Base-by-base conservation (phyloP, 2,329 filamentous ascomycete species). In the Falciphora oryzae region DNA sequence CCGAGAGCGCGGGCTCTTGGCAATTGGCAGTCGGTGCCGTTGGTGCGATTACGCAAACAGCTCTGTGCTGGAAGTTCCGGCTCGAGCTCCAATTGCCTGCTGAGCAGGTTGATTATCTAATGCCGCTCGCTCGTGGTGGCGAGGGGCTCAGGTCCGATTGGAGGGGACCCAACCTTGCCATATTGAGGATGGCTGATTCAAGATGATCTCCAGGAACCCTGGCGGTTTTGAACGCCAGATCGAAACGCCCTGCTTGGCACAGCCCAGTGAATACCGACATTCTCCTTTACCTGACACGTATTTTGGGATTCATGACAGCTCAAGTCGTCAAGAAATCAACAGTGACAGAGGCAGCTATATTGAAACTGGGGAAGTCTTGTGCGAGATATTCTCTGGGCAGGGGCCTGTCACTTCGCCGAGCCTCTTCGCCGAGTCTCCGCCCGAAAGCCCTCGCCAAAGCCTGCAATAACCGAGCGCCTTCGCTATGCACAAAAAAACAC, bases 401-500 rank as follows among this genome's bases (percentile, higher is more conserved):
- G 32, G 53, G 18, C 11, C 53, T 61, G 59, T 28, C 59, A n/a
- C n/a, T n/a, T 28, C 28, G 22, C 28, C 28, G 2, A 6, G n/a
- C 14, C 56, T 14, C 11, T n/a, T 28, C 28, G 22, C 28, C 28
- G 2, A 6, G n/a, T 6, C 56, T 14, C 11, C n/a, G 10, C 13
- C 29, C 57, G 22, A 10, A 28, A 28, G 16, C 18, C 22, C 50
- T 29, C 28, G 27, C 4, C 25, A 29, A 62, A 61, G 28, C 56
- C 50, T 14, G 22, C n/a, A 32, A 28, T 29, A 59, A 50, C 16
- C 25, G 38, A 59, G 35, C 62, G 61, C 64, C 57, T 29, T 65
- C 61, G 64, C 64, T 63, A 65, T 65, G 61, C 61, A 44, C 29
- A 64, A 62, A 50, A 25, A 62, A 50, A 62, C 5, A 58, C 27